phyloP scores from a whole-genome alignment of 1,284 basidiomycete species.

The Cryptococcus jaspeensis region DNA sequence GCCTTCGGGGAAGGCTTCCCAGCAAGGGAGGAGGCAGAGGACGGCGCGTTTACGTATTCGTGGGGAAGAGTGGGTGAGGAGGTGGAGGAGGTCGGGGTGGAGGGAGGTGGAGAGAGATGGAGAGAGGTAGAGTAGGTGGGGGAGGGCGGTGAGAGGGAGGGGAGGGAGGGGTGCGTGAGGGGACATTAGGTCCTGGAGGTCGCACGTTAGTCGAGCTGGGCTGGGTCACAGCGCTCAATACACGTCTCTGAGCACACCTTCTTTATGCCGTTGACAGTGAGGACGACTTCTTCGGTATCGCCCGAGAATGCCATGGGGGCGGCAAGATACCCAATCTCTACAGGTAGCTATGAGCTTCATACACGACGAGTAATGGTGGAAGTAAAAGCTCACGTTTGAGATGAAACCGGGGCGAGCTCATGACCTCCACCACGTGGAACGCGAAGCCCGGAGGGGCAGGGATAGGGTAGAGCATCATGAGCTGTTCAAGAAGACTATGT shows the following conservation, averaged over 20 bases:
- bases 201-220: too few relatives aligned
- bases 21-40: constrained; percentile 73
- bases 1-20: constrained; percentile 75
- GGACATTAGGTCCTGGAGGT: constrained; percentile 73
- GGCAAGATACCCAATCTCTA: constrained; percentile 88
- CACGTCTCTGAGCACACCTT: constrained; percentile 63
- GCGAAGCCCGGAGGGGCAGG: constrained; percentile 56
- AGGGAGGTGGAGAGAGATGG: constrained; percentile 86
- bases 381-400: constrained; percentile 62
- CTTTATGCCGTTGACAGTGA: constrained; percentile 96
- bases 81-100: constrained; percentile 76
- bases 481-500: constrained; percentile 20
- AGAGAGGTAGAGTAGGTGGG: constrained; percentile 85
- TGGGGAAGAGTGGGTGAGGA: constrained; percentile 87
- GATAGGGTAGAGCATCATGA: constrained; percentile 55
- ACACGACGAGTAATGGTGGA: background rate
- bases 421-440: constrained; percentile 95
- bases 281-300: constrained; percentile 94
- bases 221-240: background rate
- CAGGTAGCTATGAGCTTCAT: background rate
- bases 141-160: constrained; percentile 79
- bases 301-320: constrained; percentile 88
- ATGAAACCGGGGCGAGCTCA: constrained; percentile 88
- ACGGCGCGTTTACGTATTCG: constrained; percentile 87
- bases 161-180: constrained; percentile 69